phyloP scores from a whole-genome alignment of 2,329 filamentous ascomycete species.

The Coniochaeta sp. region DNA sequence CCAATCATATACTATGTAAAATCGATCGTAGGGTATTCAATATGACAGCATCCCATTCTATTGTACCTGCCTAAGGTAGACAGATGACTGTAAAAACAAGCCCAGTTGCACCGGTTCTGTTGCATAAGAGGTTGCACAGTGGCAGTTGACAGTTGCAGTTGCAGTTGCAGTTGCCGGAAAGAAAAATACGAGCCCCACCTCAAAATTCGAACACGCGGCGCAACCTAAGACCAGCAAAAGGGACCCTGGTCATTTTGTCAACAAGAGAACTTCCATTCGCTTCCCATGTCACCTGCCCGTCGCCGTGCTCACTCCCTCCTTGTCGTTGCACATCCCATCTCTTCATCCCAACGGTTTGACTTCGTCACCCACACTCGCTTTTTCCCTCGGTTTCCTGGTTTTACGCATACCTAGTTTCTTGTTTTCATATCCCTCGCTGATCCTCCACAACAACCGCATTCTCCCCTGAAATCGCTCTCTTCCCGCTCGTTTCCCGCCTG shows the following conservation, averaged over 20 bases:
- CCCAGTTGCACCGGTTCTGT: too few species aligned
- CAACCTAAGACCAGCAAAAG: background rate
- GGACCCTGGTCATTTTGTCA: background rate
- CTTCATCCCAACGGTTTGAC: background rate
- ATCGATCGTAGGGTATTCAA: background rate
- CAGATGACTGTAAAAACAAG: too few species aligned
- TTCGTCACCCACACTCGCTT: background rate
- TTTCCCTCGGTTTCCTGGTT: background rate
- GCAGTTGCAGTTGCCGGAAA: too few species aligned
- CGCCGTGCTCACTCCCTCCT: background rate
- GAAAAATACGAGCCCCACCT: background rate
- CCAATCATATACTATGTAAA: background rate
- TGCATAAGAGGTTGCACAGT: too few species aligned
- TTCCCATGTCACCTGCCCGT: background rate
- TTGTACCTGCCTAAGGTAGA: background rate
- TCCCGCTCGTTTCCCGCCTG: background rate
- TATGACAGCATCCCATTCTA: background rate
- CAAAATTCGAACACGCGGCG: background rate
- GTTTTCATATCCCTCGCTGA: background rate
- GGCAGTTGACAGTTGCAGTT: too few species aligned
- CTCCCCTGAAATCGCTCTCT: background rate
- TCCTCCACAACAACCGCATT: too few species aligned
- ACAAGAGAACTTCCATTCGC: background rate
- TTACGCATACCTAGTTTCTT: too few species aligned
- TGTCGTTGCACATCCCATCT: background rate